A percentile compares a stretch with the other conserved stretches of the same genome.
Conservation (phyloP, 1,139 yeast species). For the Suhomyces wounanorum region DNA sequence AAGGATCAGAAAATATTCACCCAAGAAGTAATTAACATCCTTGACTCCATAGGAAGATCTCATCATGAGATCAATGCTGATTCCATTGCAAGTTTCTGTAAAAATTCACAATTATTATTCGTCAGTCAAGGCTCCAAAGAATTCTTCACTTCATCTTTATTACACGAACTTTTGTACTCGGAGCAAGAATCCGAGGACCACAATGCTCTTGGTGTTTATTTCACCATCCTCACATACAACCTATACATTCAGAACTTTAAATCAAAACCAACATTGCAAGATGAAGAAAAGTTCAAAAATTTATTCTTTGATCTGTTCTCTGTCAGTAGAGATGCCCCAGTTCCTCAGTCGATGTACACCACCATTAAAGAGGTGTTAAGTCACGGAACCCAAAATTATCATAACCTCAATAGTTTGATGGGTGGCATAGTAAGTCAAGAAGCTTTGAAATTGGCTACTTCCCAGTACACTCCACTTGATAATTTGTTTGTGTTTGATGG, state of each 20-base stretch:
- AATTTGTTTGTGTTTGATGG: slow-evolving; percentile 73
- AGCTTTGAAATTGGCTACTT: slow-evolving; percentile 54
- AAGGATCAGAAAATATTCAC: slow-evolving; percentile 49
- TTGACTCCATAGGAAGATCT: slow-evolving; percentile 25
- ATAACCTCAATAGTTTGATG: slow-evolving; percentile 42
- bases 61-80: slow-evolving; percentile 34
- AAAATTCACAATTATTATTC: slow-evolving; percentile 48
- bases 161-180: slow-evolving; percentile 20
- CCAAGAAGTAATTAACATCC: slow-evolving; percentile 29
- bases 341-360: slow-evolving; percentile 18
- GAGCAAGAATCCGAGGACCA: slow-evolving; percentile 21
- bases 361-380: slow-evolving; percentile 32
- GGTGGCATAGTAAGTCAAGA: slow-evolving; percentile 87
- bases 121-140: slow-evolving; percentile 39
- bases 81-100: slow-evolving; percentile 56
- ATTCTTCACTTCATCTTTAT: slow-evolving; percentile 18
- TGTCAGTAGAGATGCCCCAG: slow-evolving; percentile 6
- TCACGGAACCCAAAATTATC: slow-evolving; percentile 36
- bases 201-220: slow-evolving; percentile 35
- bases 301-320: slow-evolving; percentile 18
- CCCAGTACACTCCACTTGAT: slow-evolving; percentile 73
- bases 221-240: slow-evolving; percentile 37
- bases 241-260: slow-evolving; percentile 21
- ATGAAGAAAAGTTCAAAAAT: slow-evolving; percentile 23
- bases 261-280: slow-evolving; percentile 23